Base-by-base conservation (phyloP, 352 stramenopile genomes). In the Phytophthora crassamura region DNA sequence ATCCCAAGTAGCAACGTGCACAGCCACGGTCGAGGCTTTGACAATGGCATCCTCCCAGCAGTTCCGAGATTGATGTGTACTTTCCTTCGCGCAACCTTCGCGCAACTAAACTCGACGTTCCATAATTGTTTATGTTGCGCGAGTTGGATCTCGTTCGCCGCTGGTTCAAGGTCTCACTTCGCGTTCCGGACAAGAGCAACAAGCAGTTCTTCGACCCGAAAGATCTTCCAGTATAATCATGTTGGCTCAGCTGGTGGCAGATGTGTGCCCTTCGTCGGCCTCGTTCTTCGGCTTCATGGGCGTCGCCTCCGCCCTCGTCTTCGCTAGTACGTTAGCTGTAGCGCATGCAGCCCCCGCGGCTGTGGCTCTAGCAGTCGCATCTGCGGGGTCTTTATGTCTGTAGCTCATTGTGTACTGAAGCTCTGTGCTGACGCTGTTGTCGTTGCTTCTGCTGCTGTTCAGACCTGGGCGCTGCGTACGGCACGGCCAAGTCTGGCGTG, bases 201-300 rank as follows among this genome's bases (percentile, higher is more conserved):
- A n/a, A n/a, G n/a, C n/a, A n/a, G n/a, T n/a, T n/a, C n/a, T n/a
- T n/a, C n/a, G n/a, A n/a, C n/a, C n/a, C n/a, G 15, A 41, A 50
- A 59, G 15, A 50, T 49, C 20, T 40, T 46, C n/a, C n/a, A n/a
- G n/a, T 47, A 41, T 8, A 52, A 58, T 18, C 12, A 80, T 80
- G 73, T 46, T 84, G 39, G 66, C 76, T 46, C 67, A 88, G 57
- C 64, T 89, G 38, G 80, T 91, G 60, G 94, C 94, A 75, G 96
- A 99, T 86, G 97, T 97, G 62, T 99, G 97, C 78, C 97, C 97
- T 43, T 97, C 97, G 59, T 99, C 94, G 73, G 97, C 97, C 54
- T 97, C 97, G 72, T 99, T 99, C 89, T 99, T 99, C 74, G 98
- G 98, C 67, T 99, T 99, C 81, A 99, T 99, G 96, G 97, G 97